Conservation (phyloP, 164 flowering plant species). For the Dillenia suffruticosa region DNA sequence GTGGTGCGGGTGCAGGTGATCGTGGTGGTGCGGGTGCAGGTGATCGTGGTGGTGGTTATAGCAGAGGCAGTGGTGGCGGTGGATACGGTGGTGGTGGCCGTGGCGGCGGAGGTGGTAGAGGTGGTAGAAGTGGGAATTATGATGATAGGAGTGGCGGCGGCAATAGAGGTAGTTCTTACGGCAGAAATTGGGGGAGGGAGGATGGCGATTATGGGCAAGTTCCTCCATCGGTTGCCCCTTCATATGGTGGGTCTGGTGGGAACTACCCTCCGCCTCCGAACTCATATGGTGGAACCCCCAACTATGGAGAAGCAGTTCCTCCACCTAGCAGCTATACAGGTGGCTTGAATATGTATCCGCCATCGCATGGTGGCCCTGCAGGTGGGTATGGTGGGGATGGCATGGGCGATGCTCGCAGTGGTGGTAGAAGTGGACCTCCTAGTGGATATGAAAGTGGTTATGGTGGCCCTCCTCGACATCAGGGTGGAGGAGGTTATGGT, state of each 20-base stretch:
- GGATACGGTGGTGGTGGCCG: slow-evolving; percentile 17
- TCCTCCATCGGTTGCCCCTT: slow-evolving; percentile 39
- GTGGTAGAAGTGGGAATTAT: slow-evolving; percentile 17
- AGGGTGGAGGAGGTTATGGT: slow-evolving; percentile 43
- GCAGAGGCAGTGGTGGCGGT: slow-evolving; percentile 16
- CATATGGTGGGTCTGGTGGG: slow-evolving; percentile 58
- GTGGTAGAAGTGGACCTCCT: slow-evolving; percentile 40
- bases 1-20: slow-evolving; percentile 22
- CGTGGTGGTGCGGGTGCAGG: slow-evolving; percentile 38
- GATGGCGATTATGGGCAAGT: slow-evolving; percentile 55
- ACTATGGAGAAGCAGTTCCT: slow-evolving; percentile 76
- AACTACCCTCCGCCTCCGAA: slow-evolving; percentile 45
- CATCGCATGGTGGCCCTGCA: slow-evolving; percentile 66
- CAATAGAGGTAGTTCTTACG: slow-evolving; percentile 46
- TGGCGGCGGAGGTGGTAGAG: slow-evolving; percentile 4
- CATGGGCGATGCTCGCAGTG: slow-evolving; percentile 30
- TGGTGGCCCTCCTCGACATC: slow-evolving; percentile 44
- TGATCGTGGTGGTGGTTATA: slow-evolving; percentile 26
- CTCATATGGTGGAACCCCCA: slow-evolving; percentile 47
- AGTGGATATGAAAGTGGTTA: slow-evolving; percentile 46
- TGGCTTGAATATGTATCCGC: slow-evolving; percentile 74
- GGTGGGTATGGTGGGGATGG: slow-evolving; percentile 46
- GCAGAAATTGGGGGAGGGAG: slow-evolving; percentile 50
- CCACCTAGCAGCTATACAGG: slow-evolving; percentile 75
- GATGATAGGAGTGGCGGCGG: slow-evolving; percentile 34